A percentile compares a stretch with the other conserved stretches of the same genome.
Evolutionary conservation across 139 green algal genomes (phyloP).

Genomic region (Microglena sp.): DNA sequence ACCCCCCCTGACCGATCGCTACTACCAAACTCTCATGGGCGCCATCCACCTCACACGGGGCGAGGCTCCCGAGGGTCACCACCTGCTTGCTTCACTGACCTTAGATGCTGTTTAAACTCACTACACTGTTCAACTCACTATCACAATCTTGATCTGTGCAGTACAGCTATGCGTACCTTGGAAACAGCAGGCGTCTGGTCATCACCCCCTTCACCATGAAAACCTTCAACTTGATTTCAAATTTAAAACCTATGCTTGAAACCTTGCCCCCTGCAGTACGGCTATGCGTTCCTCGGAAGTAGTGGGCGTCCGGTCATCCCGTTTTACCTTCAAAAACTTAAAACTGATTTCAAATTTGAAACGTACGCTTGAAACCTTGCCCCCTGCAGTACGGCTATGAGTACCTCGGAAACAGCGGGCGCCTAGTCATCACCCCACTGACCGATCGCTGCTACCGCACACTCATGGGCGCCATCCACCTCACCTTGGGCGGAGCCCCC

Average conservation of each 20-base stretch:
- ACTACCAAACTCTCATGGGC: constrained; percentile 54
- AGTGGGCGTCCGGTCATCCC: no score
- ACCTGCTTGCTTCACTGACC: no score
- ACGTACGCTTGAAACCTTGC: no score
- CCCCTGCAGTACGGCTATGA: constrained; percentile 73
- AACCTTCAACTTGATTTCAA: constrained; percentile 17
- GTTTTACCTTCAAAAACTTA: no score
- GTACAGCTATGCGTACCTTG: constrained; percentile 73
- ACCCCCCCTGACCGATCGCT: constrained; percentile 55
- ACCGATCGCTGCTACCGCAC: constrained; percentile 66
- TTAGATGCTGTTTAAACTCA: no score
- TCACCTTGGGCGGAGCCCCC: constrained; percentile 66
- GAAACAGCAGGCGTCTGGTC: constrained; percentile 61
- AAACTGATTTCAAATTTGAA: no score
- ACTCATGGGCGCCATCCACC: constrained; percentile 68
- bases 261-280: constrained; percentile 30
- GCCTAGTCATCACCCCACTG: constrained; percentile 76
- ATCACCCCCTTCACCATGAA: constrained; percentile 80
- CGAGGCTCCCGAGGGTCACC: no score
- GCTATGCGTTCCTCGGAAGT: no score
- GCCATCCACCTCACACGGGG: constrained; percentile 60
- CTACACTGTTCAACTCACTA: no score
- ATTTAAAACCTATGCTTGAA: constrained; percentile 6
- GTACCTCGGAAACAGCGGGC: constrained; percentile 66
- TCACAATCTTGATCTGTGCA: no score